These are phyloP conservation scores for Kwoniella sp. DNA, from an alignment of 768 basidiomycete genomes.

Conservation along the genomic window DNA sequence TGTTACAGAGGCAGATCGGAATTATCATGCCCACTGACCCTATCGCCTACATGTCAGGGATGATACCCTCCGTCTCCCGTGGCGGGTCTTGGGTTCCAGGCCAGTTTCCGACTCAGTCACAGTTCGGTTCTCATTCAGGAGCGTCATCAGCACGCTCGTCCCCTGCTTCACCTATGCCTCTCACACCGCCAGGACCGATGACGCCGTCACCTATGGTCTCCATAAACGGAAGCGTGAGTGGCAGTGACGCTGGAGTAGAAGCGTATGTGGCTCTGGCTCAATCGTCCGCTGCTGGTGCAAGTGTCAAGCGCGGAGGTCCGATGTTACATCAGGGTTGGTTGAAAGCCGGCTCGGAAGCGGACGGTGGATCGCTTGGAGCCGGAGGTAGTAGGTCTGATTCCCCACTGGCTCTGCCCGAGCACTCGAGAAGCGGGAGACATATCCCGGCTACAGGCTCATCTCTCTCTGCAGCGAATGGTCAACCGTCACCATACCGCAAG, in stretches of 20 bases:
- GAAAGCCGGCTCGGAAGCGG: slow-evolving; percentile 2
- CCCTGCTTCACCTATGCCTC: slow-evolving; percentile 2
- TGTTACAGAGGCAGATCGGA: too few relatives aligned
- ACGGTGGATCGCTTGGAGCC: too few relatives aligned
- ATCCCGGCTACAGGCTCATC: too few relatives aligned
- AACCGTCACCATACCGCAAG: slow-evolving; percentile 8
- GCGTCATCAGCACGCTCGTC: slow-evolving; percentile 1
- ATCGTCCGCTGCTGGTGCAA: neutral
- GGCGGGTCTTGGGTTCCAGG: slow-evolving; percentile 42
- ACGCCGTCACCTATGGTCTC: neutral
- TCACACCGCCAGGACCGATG: slow-evolving; percentile 3
- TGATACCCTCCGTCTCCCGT: slow-evolving; percentile 39
- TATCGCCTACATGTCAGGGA: slow-evolving; percentile 46
- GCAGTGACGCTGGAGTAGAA: too few relatives aligned
- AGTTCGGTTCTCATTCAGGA: neutral
- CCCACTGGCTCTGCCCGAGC: neutral
- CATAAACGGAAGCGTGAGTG: neutral
- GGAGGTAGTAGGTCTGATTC: neutral
- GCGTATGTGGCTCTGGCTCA: too few relatives aligned
- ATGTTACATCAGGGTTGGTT: slow-evolving; percentile 9
- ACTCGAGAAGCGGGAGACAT: too few relatives aligned
- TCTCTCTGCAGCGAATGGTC: too few relatives aligned
- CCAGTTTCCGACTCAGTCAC: neutral
- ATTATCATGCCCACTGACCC: slow-evolving; percentile 40
- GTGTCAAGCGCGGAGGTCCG: neutral